Base-by-base conservation (phyloP, 2,329 filamentous ascomycete genomes). In the Exophiala phaeomuriformis region DNA sequence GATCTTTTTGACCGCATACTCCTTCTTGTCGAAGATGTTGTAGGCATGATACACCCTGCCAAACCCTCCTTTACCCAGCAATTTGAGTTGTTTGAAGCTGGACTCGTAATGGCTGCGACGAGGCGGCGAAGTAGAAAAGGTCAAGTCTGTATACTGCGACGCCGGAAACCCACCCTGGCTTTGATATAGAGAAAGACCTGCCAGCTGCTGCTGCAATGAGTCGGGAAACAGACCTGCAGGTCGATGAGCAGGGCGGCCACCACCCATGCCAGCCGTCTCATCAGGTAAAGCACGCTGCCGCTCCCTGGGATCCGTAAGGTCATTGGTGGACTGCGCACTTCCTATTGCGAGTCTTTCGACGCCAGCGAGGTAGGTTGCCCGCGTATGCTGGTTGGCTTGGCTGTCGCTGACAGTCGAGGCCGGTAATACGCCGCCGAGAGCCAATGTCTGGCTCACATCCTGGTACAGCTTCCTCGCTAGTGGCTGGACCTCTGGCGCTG, bases 1-100 rank as follows among this genome's bases (percentile, higher is more conserved):
- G 5, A 86, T 82, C 56, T 83, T 81, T 64, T 86, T 86, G 46
- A 86, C 73, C 0, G 83, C 83, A 62, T 86, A 86, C 36, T 77
- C 70, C 42, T 77, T 75, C 4, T 77, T 75, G 63, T 86, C 83
- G 4, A 86, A 75, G 47, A 77, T 75, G 58, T 85, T 79, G 45
- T 71, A 75, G 7, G 77, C 82, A 58, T 79, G 79, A 63, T 77
- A 86, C 1, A 86, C 83, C 36, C 76, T 75, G 1, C 82, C 82
- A 63, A 83, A 86, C 0, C 82, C 83, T 9, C 83, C 83, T 64
- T 77, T 82, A 1, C 83, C 83, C 2, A 86, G 71, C 1, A 81
- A 64, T 12, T 71, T 73, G 8, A 83, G 64, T 58, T 82, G 76
- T 19, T 72, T 69, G 55, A 78, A 81, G 55, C 77, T 78, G 36